A percentile compares a stretch with the other conserved stretches of the same genome.
These are phyloP conservation scores for Tetrahymena borealis DNA, from an alignment of 73 alveolate genomes.

Conservation along the genomic window DNA sequence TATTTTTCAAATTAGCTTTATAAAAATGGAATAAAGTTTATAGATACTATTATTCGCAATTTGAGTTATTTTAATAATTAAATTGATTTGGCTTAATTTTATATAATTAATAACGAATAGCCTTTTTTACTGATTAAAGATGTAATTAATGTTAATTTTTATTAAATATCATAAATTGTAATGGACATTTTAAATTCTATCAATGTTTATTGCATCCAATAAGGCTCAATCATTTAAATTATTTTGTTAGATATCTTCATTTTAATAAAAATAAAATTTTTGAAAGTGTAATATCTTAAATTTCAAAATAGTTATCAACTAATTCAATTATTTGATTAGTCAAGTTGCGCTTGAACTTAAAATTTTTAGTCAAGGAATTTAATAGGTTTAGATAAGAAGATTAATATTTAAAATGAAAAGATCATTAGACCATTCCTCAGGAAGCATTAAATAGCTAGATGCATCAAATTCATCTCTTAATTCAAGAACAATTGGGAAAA, in stretches of 20 bases:
- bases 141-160: too few species aligned
- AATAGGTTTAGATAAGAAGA: too few species aligned
- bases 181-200: too few species aligned
- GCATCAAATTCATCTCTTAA: background rate
- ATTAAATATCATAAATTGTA: too few species aligned
- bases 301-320: background rate
- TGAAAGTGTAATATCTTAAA: background rate
- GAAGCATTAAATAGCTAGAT: background rate
- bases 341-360: background rate
- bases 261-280: background rate
- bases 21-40: too few species aligned
- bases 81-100: too few species aligned
- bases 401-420: background rate
- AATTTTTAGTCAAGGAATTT: too few species aligned
- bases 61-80: too few species aligned
- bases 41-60: too few species aligned
- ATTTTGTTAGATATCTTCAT: background rate
- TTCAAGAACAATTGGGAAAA: background rate
- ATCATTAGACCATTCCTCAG: background rate
- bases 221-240: background rate
- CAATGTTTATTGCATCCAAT: background rate
- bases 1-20: too few species aligned
- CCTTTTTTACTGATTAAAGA: too few species aligned
- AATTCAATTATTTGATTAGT: background rate
- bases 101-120: too few species aligned